phyloP scores from a whole-genome alignment of 164 flowering plant species.

The Vitis labrusca region DNA sequence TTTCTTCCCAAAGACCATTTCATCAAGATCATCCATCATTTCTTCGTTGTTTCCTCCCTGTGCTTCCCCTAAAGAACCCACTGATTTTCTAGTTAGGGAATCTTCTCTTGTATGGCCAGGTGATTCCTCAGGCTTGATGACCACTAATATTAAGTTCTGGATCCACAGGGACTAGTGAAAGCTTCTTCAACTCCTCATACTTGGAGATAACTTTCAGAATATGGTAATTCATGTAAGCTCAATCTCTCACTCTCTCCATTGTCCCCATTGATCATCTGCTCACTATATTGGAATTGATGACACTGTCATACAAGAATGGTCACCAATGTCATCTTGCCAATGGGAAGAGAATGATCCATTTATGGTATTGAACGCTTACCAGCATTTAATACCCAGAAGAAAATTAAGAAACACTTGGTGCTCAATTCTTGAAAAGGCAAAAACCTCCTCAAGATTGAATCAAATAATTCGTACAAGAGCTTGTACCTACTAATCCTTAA shows the following conservation, averaged over 20 bases:
- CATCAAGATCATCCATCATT: slow-evolving; percentile 94
- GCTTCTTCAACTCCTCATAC: slow-evolving; percentile 68
- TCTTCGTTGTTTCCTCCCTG: slow-evolving; percentile 67
- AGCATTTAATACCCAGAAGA: neutral
- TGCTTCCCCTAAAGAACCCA: slow-evolving; percentile 43
- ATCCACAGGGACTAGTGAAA: slow-evolving; percentile 34
- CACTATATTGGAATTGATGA: slow-evolving; percentile 62
- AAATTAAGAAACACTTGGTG: neutral
- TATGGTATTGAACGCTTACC: neutral
- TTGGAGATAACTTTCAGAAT: slow-evolving; percentile 75
- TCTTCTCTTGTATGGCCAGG: slow-evolving; percentile 67
- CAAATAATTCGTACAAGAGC: too few species aligned
- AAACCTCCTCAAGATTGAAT: too few species aligned
- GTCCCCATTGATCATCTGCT: slow-evolving; percentile 80
- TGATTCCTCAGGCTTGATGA: slow-evolving; percentile 90
- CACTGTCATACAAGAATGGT: slow-evolving; percentile 84
- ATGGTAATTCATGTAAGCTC: slow-evolving; percentile 90
- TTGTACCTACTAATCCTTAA: too few species aligned
- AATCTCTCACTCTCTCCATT: slow-evolving; percentile 83
- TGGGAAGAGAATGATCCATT: slow-evolving; percentile 1
- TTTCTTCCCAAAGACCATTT: slow-evolving; percentile 96
- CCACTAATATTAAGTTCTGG: slow-evolving; percentile 88
- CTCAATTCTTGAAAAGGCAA: neutral
- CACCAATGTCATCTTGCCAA: slow-evolving; percentile 85
- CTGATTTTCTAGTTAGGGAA: slow-evolving; percentile 63